Evolutionary conservation across 768 basidiomycete species (phyloP).

Genomic region (Lyophyllum shimeji): DNA sequence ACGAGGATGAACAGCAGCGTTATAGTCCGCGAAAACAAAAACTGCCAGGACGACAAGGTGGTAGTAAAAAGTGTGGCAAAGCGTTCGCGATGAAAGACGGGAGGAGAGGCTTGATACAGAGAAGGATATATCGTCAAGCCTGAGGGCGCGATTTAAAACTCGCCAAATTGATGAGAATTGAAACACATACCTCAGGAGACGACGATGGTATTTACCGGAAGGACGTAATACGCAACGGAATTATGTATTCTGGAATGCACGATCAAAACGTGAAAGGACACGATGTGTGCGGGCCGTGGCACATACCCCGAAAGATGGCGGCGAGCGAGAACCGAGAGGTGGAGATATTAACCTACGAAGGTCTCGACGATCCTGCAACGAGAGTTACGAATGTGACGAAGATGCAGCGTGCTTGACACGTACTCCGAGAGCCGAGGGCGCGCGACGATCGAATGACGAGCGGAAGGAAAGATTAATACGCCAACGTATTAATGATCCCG

Average conservation of each 20-base stretch:
- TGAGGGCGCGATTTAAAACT: not conserved
- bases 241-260: not conserved
- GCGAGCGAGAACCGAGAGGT: not conserved
- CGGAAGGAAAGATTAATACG: conserved; percentile 8
- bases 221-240: not conserved
- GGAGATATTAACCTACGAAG: conserved; percentile 6
- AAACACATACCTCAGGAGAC: not conserved
- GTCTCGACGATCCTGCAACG: not conserved
- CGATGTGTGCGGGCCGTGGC: not conserved
- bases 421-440: conserved; percentile 10
- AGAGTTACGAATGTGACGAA: not conserved
- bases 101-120: not conserved
- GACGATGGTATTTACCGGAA: not conserved
- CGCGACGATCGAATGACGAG: not conserved
- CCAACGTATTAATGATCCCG: conserved; percentile 12
- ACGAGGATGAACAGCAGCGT: not conserved
- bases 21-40: not conserved
- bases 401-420: not conserved
- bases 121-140: not conserved
- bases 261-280: not conserved
- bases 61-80: not conserved
- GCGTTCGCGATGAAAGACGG: conserved; percentile 8
- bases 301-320: conserved; percentile 10
- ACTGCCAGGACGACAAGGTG: not conserved
- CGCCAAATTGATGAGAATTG: not conserved